These are phyloP conservation scores for Tetrapisispora iriomotensis DNA, from an alignment of 805 yeast genomes.

Conservation along the genomic window DNA sequence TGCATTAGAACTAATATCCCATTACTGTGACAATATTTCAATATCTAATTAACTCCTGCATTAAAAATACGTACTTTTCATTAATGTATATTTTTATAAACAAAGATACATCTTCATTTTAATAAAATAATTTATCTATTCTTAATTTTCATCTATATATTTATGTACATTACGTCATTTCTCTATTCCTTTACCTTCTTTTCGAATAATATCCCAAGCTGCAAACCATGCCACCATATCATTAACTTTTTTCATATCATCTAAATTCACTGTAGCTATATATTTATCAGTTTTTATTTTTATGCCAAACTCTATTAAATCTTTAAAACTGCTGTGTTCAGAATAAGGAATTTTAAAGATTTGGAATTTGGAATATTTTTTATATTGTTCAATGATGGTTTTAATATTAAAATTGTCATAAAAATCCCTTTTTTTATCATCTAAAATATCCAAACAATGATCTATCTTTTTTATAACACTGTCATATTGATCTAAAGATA, in stretches of 20 bases:
- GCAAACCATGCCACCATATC: constrained; percentile 31
- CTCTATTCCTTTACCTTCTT: not conserved
- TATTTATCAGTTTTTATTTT: constrained; percentile 41
- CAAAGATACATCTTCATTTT: no score
- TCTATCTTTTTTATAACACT: constrained; percentile 11
- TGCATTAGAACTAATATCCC: no score
- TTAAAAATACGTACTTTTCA: not conserved
- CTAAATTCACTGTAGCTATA: constrained; percentile 69
- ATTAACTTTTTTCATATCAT: constrained; percentile 18
- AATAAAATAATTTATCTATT: not conserved
- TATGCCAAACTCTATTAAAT: constrained; percentile 56
- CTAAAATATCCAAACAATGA: constrained; percentile 10
- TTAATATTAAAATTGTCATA: constrained; percentile 10
- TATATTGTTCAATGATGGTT: constrained; percentile 26
- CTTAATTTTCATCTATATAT: not conserved
- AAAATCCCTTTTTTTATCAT: constrained; percentile 3
- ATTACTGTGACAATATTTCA: no score
- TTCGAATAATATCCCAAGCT: constrained; percentile 1
- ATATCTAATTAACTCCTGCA: no score
- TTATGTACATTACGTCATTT: not conserved
- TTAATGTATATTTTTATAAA: no score
- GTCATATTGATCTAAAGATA: constrained; percentile 6
- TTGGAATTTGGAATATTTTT: constrained; percentile 30
- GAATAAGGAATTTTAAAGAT: constrained; percentile 73
- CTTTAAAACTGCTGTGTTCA: constrained; percentile 87